Evolutionary conservation across 371 early-diverging fungal species (phyloP), one percentile per base, ranked within the genome.

Genomic region (Mortierella sp.): DNA sequence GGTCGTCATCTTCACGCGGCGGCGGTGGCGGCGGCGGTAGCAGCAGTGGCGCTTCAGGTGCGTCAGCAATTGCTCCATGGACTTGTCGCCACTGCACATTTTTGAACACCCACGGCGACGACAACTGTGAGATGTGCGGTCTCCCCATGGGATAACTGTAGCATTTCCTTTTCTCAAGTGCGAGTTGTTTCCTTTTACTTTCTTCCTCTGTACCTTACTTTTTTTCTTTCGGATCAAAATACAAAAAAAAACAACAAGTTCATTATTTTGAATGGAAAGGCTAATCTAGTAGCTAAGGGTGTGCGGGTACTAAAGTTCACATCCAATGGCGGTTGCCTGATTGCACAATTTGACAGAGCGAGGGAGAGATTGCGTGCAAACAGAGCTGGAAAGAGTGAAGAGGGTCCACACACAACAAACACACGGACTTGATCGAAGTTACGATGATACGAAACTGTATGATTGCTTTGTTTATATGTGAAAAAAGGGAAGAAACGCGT

Each of bases 21-120:
- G 72, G 71, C 9, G 50, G 71, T 21, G 80, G 82, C 9, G 75
- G 72, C 21, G 75, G 78, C 3, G 80, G 84, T 6, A 72, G 81
- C 44, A 68, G 77, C 21, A 77, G 63, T 28, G 83, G 79, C 70
- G 83, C 83, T 26, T 78, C 83, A 9, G 74, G 89, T 47, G 86
- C 87, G 19, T 79, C 91, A 7, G 79, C 78, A 13, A 63, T 76
- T 21, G 88, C 88, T 3, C 89, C 92, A 44, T 95, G 97, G 93
- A 90, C 93, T 14, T 99, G 99, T 90, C 91, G 93, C 80, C 96
- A 97, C 84, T 99, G 99, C 89, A 99, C 99, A 16, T 98, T 94
- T 91, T 88, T 90, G 26, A 99, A 99, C 87, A 88, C 92, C 42
- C 88, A 90, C 21, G 85, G 91, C 0, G 84, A 90, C 45, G 92